Evolutionary conservation across 768 basidiomycete species (phyloP), one percentile per base, ranked within the genome.

Genomic region (Melanogaster broomeanus): DNA sequence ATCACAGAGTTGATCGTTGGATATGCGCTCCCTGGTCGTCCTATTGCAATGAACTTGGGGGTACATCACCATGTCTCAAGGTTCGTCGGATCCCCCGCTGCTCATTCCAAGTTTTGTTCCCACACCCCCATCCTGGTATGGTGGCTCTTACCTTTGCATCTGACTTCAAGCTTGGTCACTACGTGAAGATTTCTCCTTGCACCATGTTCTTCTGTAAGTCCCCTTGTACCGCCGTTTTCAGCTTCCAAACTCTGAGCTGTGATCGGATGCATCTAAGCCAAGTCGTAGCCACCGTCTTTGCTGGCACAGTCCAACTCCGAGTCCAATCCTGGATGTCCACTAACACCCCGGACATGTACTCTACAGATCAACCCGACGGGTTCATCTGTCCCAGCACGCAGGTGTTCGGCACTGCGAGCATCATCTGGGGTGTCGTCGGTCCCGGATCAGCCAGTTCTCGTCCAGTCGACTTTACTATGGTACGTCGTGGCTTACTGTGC

Each of bases 401-500:
- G n/a, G n/a, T n/a, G n/a, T n/a, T n/a, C n/a, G n/a, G n/a, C n/a
- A n/a, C n/a, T n/a, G n/a, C n/a, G n/a, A 83, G 82, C 52, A 80
- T 92, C 55, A 79, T 92, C 55, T 90, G 84, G 84, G 88, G 91
- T 54, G 87, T 89, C 54, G 87, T 93, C 49, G 89, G 90, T 2
- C 90, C 90, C 6, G n/a, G n/a, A 73, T 70, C 27, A 76, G 82
- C n/a, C 77, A 84, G 62, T 92, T 88, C 75, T 87, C 81, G 2
- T 42, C 71, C 16, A 87, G 87, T 13, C 79, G 82, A 61, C 71
- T 83, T 15, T 87, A 86, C 67, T 77, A 78, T 51, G 74, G 74
- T 70, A 41, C 42, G 63, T 21, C 11, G n/a, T n/a, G n/a, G n/a
- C n/a, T 24, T 35, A 21, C 2, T 41, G 27, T 18, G n/a, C 3